phyloP scores from a whole-genome alignment of 202 grass and related monocot species.

The Setaria italica region DNA sequence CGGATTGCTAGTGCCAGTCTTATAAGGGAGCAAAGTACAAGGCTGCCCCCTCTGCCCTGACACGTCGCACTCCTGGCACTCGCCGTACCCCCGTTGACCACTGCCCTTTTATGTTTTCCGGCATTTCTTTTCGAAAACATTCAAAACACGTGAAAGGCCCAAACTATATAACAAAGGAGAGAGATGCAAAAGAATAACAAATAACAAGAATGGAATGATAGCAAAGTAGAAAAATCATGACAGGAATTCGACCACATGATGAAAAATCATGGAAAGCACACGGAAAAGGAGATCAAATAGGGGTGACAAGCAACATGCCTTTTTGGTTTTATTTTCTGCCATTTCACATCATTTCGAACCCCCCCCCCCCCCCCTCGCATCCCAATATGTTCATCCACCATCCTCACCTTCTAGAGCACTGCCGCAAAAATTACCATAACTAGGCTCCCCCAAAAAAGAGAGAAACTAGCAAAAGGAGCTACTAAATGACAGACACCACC shows the following conservation, averaged over 20 bases:
- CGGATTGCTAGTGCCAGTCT: not conserved
- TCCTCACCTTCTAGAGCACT: slow-evolving; percentile 30
- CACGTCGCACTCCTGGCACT: slow-evolving; percentile 31
- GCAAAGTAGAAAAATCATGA: not conserved
- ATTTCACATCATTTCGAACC: not conserved
- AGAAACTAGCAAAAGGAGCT: slow-evolving; percentile 16
- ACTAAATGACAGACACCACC: slow-evolving; percentile 47
- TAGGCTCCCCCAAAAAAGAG: slow-evolving; percentile 13
- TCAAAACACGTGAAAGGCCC: not conserved
- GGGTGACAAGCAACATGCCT: slow-evolving; percentile 16
- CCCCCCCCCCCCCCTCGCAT: not conserved
- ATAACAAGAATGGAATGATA: not conserved
- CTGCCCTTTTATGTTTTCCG: not conserved
- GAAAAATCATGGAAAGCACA: not conserved
- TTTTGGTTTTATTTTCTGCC: slow-evolving; percentile 44
- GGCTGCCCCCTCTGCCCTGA: slow-evolving; percentile 44
- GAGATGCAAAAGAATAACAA: not conserved
- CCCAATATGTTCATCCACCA: slow-evolving; percentile 52
- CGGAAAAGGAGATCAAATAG: too few species aligned
- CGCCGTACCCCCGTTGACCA: slow-evolving; percentile 39
- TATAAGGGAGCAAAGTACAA: slow-evolving; percentile 31
- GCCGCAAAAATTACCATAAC: slow-evolving; percentile 46
- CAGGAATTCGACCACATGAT: not conserved
- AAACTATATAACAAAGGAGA: not conserved
- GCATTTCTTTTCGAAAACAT: not conserved